A percentile compares a stretch with the other conserved stretches of the same genome.
Conservation (phyloP, 768 basidiomycete genomes). For the Rhizopogon rudus region DNA sequence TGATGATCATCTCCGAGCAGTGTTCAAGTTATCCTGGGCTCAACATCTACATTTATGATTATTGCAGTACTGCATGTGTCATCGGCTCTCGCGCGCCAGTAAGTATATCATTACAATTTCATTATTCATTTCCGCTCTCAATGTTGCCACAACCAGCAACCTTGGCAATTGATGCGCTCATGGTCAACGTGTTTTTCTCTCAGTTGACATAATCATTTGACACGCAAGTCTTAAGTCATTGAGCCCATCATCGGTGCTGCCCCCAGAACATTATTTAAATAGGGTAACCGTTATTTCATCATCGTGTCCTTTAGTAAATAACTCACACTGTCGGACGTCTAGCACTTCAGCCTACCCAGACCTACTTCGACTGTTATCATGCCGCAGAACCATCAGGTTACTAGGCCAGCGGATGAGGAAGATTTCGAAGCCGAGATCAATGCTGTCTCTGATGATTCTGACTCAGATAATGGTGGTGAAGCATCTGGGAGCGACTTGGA, state of each 20-base stretch:
- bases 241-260: background rate
- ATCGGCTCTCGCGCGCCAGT: too few species aligned
- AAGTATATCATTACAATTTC: too few species aligned
- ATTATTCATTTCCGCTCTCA: too few species aligned
- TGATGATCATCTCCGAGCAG: too few species aligned
- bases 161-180: background rate
- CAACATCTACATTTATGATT: too few species aligned
- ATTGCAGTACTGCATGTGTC: too few species aligned
- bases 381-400: background rate
- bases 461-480: background rate
- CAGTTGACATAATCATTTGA: background rate
- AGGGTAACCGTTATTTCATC: background rate
- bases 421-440: slow-evolving; percentile 1
- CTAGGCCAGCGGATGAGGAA: background rate
- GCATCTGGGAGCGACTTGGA: background rate
- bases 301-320: background rate
- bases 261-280: background rate
- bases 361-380: background rate
- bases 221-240: background rate
- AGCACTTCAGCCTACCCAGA: background rate
- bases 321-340: background rate
- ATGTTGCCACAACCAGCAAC: background rate
- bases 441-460: background rate
- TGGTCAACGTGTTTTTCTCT: background rate
- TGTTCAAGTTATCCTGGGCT: too few species aligned